phyloP scores from a whole-genome alignment of 352 stramenopile genomes.

The Globisporangium spiculum region DNA sequence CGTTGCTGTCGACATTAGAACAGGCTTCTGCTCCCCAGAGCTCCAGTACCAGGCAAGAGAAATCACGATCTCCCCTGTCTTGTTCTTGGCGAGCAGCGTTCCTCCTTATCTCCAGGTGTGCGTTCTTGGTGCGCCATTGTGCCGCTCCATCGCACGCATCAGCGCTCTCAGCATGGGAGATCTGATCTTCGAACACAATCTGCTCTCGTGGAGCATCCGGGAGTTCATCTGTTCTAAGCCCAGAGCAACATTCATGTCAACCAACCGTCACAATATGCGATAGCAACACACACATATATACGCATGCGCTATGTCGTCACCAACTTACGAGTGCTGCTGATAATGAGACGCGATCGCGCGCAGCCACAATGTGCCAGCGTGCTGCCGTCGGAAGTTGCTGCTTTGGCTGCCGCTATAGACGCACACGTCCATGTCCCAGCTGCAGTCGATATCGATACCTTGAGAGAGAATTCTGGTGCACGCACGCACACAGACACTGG shows the following conservation, averaged over 20 bases:
- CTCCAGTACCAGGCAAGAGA: background rate
- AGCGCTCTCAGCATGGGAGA: background rate
- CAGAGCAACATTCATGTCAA: background rate
- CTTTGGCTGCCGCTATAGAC: background rate
- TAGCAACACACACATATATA: background rate
- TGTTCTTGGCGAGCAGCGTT: background rate
- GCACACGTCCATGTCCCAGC: constrained; percentile 10
- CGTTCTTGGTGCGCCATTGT: constrained; percentile 3
- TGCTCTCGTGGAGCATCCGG: background rate
- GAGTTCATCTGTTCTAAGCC: background rate
- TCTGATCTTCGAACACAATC: constrained; percentile 3
- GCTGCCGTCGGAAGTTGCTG: background rate
- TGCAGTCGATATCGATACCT: too few relatives aligned
- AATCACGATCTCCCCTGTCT: background rate
- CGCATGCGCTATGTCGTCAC: background rate
- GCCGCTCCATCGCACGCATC: background rate
- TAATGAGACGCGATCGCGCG: background rate
- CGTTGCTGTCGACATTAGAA: background rate
- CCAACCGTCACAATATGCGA: background rate
- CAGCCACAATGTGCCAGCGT: constrained; percentile 3
- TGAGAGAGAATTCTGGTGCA: background rate
- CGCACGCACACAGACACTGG: background rate
- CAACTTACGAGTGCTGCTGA: background rate
- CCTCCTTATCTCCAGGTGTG: background rate
- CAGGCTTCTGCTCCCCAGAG: background rate